These are phyloP conservation scores for Clonostachys chloroleuca DNA, from an alignment of 2,329 filamentous ascomycete genomes.

Conservation along the genomic window DNA sequence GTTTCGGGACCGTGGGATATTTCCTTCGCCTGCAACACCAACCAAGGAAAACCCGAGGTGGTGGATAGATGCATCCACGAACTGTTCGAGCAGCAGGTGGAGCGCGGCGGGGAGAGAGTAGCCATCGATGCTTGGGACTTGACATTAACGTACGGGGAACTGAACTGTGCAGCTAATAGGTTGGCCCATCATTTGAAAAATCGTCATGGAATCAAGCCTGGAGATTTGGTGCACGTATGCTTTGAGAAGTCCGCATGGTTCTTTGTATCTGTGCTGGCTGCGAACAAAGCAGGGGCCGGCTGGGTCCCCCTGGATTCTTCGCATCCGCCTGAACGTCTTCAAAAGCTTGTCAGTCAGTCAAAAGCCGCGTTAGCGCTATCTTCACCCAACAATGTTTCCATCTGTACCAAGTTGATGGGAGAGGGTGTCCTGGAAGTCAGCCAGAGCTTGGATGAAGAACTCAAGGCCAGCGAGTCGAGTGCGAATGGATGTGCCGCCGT, in stretches of 20 bases:
- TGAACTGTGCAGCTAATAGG: background rate
- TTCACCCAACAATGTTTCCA: background rate
- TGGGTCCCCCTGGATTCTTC: slow-evolving; percentile 3
- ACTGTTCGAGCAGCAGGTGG: background rate
- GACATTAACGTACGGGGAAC: background rate
- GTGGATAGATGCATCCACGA: background rate
- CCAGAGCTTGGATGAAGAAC: background rate
- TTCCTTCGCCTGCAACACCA: background rate
- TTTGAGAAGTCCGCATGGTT: slow-evolving; percentile 5
- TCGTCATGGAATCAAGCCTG: background rate
- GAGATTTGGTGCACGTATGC: slow-evolving; percentile 1
- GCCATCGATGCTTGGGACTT: background rate
- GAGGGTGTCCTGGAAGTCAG: background rate
- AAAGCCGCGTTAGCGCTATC: slow-evolving; percentile 23
- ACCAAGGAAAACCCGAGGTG: background rate
- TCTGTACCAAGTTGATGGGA: background rate
- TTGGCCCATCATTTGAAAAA: background rate
- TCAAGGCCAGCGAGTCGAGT: background rate
- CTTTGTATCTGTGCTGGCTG: slow-evolving; percentile 2
- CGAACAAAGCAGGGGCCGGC: slow-evolving; percentile 4
- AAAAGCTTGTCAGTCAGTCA: slow-evolving; percentile 20
- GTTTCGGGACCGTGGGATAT: background rate
- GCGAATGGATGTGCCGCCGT: background rate
- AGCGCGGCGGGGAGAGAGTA: too few relatives aligned
- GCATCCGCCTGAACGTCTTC: slow-evolving; percentile 31